Base-by-base conservation (phyloP, 106 monocot species). In the Allium sativum region DNA sequence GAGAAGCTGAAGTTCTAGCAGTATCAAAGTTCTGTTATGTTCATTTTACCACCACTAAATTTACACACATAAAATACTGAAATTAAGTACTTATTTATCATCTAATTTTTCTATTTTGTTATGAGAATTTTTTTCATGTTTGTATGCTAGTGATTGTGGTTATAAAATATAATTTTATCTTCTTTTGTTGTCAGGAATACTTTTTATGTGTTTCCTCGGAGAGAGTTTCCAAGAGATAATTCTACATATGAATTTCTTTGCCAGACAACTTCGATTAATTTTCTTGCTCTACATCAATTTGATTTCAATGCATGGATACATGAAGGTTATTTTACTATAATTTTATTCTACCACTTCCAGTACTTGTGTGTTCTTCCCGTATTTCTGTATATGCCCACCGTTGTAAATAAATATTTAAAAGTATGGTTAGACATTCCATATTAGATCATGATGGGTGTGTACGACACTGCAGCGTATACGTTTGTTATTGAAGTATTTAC, bases 271-370 rank as follows among this genome's bases (percentile, higher is more conserved):
- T 98, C 96, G 22, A 76, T 91, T 13, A 76, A 81, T 60, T 98
- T 98, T 67, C 76, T 98, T 13, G 82, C 96, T 22, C 88, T 75
- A 73, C 72, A 98, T 22, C 96, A 88, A 22, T 92, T 92, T 68
- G 96, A 98, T 80, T 98, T 98, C 69, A 92, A 98, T 68, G 75
- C 88, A 18, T 98, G 84, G 59, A 71, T 98, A 67, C 70, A 74
- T 70, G 80, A 98, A 81, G 96, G 95, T 95, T 7, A 18, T 45
- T 61, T 41, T 61, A 18, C 52, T 61, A 19, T 17, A 59, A n/a
- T 42, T 43, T 9, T 43, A 21, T 44, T 41, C 21, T 21, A 42
- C 12, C 43, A 52, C 41, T 15, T 45, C 15, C 40, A 61, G 18
- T 45, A 58, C 19, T 44, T 18, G 0, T 61, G n/a, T 7, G n/a